These are phyloP conservation scores for Macrotyloma uniflorum DNA, from an alignment of 306 rosid genomes.

Conservation along the genomic window DNA sequence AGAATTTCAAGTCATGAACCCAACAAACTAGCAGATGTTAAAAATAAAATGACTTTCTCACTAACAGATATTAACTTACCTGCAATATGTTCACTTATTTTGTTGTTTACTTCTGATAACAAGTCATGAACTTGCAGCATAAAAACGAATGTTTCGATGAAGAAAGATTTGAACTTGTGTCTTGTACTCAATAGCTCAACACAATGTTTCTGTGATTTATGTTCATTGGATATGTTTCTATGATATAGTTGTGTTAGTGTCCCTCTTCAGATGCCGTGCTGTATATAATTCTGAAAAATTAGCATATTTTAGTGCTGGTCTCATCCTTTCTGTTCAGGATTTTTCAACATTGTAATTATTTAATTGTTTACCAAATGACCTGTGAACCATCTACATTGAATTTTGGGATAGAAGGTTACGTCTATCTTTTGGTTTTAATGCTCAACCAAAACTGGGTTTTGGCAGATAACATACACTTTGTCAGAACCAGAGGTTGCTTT, in stretches of 20 bases:
- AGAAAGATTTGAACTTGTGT: background rate
- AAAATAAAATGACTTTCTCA: background rate
- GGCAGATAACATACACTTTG: constrained; percentile 79
- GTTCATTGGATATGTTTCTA: background rate
- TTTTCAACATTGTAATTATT: background rate
- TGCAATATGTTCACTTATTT: constrained; percentile 3
- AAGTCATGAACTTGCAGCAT: background rate
- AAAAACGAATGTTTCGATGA: background rate
- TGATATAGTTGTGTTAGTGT: background rate
- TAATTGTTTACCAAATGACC: background rate
- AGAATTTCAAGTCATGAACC: background rate
- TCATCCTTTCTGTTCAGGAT: background rate
- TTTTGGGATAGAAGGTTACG: constrained; percentile 2
- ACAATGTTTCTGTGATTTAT: background rate
- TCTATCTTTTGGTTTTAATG: constrained; percentile 12
- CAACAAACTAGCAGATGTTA: background rate
- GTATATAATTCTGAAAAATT: background rate
- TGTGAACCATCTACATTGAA: background rate
- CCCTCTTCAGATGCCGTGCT: background rate
- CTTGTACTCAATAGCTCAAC: background rate
- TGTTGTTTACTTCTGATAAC: constrained; percentile 6
- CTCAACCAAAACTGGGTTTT: constrained; percentile 36
- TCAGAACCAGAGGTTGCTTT: constrained; percentile 87
- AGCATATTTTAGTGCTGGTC: background rate
- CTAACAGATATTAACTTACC: background rate